Evolutionary conservation across 345 rosid species (phyloP), one percentile per base, ranked within the genome.

Genomic region (Brassica cretica): DNA sequence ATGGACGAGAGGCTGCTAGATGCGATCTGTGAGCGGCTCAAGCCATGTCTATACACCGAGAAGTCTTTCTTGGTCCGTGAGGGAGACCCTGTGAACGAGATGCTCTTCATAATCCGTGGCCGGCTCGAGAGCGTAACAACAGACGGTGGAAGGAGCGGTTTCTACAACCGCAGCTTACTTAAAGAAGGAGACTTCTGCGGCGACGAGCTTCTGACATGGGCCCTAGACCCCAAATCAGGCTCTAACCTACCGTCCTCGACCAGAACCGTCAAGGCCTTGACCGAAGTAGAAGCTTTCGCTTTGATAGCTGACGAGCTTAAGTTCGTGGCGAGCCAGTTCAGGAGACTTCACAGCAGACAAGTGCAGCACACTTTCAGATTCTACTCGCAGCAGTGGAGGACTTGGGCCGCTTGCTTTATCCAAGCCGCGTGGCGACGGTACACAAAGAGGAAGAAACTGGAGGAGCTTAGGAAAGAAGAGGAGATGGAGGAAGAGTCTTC

Each of bases 1-100:
- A 91, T 94, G 98, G 98, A 94, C n/a, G 98, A 94, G 84, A 91
- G 97, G 66, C 71, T 94, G 80, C 87, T 94, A 5, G 98, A 94
- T 83, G 98, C 98, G 53, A 92, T 94, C 63, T 94, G 98, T 24
- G 97, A 89, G 86, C 86, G 98, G 68, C 87, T 94, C 53, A 91
- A 92, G 75, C 98, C 98, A 4, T 86, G 93, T 73, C 67, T 94
- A 49, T 92, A 86, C 81, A 94, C 98, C 0, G 98, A 94, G 76
- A 77, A 60, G 2, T 92, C 97, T 5, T 92, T 84, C 79, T 87
- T 94, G n/a, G 98, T 94, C 67, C 90, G 98, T 61, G 98, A 94
- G 71, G 98, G 98, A 58, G 98, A 94, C 74, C 98, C 98, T 2
- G 98, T 94, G 0, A 93, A 94, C 11, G 97, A 92, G 71, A 94